Percentiles rank a stretch among this genome's conserved stretches.
Conservation (phyloP, 2,329 filamentous ascomycete species). For the Dendrostoma leiphaemia region DNA sequence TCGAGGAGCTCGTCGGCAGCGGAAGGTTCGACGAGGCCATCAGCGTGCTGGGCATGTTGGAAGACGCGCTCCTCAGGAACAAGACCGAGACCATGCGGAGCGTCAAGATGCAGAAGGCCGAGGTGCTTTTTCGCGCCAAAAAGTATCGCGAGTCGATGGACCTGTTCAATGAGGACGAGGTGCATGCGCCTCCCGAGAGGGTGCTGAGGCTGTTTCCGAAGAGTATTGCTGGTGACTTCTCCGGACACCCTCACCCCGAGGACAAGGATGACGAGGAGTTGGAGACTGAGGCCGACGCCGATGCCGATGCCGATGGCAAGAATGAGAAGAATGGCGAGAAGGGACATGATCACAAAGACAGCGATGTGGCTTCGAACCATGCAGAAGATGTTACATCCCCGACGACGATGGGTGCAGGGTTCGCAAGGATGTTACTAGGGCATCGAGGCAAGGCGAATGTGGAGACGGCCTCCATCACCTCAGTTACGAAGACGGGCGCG, state of each 20-base stretch:
- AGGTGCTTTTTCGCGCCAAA: conserved; percentile 75
- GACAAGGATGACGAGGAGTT: conserved; percentile 34
- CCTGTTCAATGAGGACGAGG: conserved; percentile 78
- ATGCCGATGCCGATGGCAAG: no score
- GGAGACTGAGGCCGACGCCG: conserved; percentile 25
- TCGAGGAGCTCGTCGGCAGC: conserved; percentile 74
- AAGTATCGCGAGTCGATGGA: conserved; percentile 87
- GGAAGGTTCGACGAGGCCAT: conserved; percentile 86
- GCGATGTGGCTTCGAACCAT: conserved; percentile 22
- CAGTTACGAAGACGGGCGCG: conserved; percentile 49
- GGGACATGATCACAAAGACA: conserved; percentile 20
- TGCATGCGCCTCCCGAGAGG: conserved; percentile 83
- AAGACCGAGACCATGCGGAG: conserved; percentile 79
- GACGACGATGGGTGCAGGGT: conserved; percentile 38
- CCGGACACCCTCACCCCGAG: conserved; percentile 41
- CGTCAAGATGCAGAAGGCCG: conserved; percentile 89
- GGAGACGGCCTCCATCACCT: conserved; percentile 60
- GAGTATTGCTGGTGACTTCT: conserved; percentile 79
- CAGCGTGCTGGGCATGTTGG: conserved; percentile 82
- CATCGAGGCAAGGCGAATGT: conserved; percentile 42
- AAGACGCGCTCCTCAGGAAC: conserved; percentile 83
- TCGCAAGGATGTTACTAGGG: conserved; percentile 54
- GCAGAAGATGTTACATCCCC: conserved; percentile 33
- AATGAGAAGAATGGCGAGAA: conserved; percentile 30
- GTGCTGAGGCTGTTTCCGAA: conserved; percentile 84